These are phyloP conservation scores for Pharnaceum exiguum DNA, from an alignment of 148 eudicot species.

Conservation along the genomic window DNA sequence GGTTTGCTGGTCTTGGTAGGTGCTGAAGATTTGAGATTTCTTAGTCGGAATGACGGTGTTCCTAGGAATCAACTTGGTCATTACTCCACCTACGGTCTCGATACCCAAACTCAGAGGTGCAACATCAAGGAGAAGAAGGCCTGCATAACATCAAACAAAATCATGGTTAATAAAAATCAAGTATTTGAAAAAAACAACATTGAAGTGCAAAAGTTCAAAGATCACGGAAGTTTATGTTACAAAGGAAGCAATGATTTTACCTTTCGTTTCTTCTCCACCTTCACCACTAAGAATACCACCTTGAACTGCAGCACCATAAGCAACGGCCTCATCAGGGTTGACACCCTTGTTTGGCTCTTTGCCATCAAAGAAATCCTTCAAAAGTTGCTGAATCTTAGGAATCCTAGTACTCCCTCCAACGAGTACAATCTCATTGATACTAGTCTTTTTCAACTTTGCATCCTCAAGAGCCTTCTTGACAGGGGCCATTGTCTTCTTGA, in stretches of 20 bases:
- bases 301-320: constrained; percentile 53
- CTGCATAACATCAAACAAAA: constrained; percentile 21
- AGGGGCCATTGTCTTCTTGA: constrained; percentile 45
- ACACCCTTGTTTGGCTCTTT: constrained; percentile 47
- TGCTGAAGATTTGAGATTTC: constrained; percentile 50
- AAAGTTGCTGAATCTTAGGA: constrained; percentile 48
- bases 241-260: constrained; percentile 4
- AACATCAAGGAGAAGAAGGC: constrained; percentile 47
- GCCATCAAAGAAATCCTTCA: constrained; percentile 47
- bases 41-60: constrained; percentile 53
- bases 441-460: constrained; percentile 37
- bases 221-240: neutral
- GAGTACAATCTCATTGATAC: constrained; percentile 41
- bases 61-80: constrained; percentile 62
- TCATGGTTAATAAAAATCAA: neutral
- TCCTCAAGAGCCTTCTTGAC: constrained; percentile 47
- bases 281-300: constrained; percentile 49
- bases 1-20: constrained; percentile 54
- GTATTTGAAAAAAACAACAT: neutral
- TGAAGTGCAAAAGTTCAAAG: neutral
- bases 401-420: constrained; percentile 56
- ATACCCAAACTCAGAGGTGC: constrained; percentile 58
- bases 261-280: constrained; percentile 41
- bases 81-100: constrained; percentile 64
- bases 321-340: constrained; percentile 53